Evolutionary conservation across 768 basidiomycete genomes (phyloP).

Genomic region (Hebeloma cylindrosporum): DNA sequence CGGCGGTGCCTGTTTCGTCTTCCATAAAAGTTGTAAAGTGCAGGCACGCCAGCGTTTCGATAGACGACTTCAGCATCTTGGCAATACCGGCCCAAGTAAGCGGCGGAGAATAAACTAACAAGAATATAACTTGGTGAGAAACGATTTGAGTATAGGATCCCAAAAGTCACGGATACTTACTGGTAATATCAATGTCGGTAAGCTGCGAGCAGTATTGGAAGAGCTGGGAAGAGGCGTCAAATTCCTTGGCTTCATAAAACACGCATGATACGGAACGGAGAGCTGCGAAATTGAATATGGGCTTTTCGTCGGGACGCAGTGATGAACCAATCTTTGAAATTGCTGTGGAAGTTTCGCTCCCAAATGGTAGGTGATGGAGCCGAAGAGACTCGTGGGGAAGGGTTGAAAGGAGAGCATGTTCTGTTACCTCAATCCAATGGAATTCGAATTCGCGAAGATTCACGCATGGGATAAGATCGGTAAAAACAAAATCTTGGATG

Average conservation of each 20-base stretch:
- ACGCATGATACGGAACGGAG: neutral
- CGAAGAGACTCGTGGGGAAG: neutral
- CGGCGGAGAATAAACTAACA: neutral
- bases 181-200: neutral
- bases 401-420: neutral
- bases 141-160: no score
- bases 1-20: neutral
- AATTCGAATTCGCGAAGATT: conserved; percentile 2
- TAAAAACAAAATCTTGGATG: conserved; percentile 1
- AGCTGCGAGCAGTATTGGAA: neutral
- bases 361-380: neutral
- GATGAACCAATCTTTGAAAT: neutral
- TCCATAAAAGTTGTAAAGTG: neutral
- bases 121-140: no score
- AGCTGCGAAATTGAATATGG: neutral
- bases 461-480: conserved; percentile 3
- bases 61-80: neutral
- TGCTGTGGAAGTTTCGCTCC: neutral
- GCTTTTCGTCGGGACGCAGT: neutral
- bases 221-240: neutral
- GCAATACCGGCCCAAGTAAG: neutral
- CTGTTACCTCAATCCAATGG: neutral
- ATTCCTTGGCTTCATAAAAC: neutral
- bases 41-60: neutral
- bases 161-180: neutral